Percentiles rank a stretch among this genome's conserved stretches.
Evolutionary conservation across 169 alveolate species (phyloP).

Genomic region (Babesia caballi): DNA sequence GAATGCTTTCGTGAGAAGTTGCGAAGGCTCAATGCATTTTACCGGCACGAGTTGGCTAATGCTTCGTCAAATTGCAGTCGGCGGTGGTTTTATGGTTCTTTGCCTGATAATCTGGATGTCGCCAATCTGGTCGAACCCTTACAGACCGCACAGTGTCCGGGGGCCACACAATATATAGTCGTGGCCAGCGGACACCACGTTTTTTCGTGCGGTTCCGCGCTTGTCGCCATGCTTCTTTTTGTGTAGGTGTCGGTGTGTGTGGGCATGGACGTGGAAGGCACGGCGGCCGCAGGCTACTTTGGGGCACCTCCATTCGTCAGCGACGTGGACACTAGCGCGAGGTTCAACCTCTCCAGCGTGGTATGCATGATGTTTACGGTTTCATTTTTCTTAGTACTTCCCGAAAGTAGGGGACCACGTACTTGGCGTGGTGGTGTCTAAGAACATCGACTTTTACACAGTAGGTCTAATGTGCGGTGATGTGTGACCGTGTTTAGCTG

Average conservation of each 20-base stretch:
- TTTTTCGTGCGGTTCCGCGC: background rate
- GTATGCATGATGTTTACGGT: background rate
- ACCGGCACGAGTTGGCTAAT: background rate
- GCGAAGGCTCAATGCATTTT: background rate
- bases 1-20: slow-evolving; percentile 14
- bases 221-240: background rate
- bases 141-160: background rate
- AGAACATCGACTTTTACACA: slow-evolving; percentile 68
- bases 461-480: background rate
- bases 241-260: slow-evolving; percentile 4
- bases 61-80: background rate
- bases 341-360: slow-evolving; percentile 17
- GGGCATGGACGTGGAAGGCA: slow-evolving; percentile 14
- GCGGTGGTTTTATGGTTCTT: background rate
- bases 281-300: background rate
- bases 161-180: slow-evolving; percentile 14
- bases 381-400: slow-evolving; percentile 29
- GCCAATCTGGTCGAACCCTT: background rate
- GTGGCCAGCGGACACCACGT: background rate
- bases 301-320: slow-evolving; percentile 14
- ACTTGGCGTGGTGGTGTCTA: slow-evolving; percentile 68
- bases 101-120: background rate
- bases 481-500: background rate
- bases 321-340: slow-evolving; percentile 38
- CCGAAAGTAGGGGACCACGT: slow-evolving; percentile 77